phyloP scores from a whole-genome alignment of 208 protist species.

The Trypanosoma vivax region DNA sequence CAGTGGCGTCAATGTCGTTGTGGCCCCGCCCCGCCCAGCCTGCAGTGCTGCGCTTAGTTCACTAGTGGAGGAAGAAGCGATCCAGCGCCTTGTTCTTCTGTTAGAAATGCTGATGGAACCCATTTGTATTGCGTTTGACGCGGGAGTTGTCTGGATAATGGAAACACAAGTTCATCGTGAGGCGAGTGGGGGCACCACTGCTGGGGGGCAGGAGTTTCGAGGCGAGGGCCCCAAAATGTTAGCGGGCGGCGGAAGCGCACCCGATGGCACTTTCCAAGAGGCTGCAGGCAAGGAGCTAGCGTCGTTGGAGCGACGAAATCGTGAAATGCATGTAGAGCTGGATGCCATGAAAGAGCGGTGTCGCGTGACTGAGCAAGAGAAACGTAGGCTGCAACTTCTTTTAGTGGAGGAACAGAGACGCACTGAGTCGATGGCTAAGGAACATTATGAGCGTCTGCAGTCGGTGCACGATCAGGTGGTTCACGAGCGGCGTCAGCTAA shows the following conservation, averaged over 20 bases:
- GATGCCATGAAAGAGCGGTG: conserved; percentile 39
- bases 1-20: conserved; percentile 13
- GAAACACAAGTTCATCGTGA: conserved; percentile 28
- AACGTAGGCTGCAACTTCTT: conserved; percentile 35
- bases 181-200: conserved; percentile 13
- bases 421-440: conserved; percentile 48
- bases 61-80: conserved; percentile 34
- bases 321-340: conserved; percentile 25
- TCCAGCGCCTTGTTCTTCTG: conserved; percentile 48
- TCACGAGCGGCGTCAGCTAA: conserved; percentile 55
- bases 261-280: too few species aligned
- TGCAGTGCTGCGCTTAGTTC: conserved; percentile 6
- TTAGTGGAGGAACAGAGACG: conserved; percentile 59
- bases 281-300: neutral
- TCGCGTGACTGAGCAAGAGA: conserved; percentile 35
- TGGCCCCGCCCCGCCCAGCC: conserved; percentile 8
- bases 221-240: conserved; percentile 1
- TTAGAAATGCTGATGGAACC: conserved; percentile 73
- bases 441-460: conserved; percentile 60
- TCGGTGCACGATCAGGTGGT: conserved; percentile 67
- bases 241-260: conserved; percentile 1
- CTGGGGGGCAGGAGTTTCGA: neutral
- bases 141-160: conserved; percentile 71
- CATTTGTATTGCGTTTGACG: conserved; percentile 81
- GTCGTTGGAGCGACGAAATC: neutral